Evolutionary conservation across 306 rosid genomes (phyloP), one percentile per base, ranked within the genome.

Genomic region (Phaseolus lunatus): DNA sequence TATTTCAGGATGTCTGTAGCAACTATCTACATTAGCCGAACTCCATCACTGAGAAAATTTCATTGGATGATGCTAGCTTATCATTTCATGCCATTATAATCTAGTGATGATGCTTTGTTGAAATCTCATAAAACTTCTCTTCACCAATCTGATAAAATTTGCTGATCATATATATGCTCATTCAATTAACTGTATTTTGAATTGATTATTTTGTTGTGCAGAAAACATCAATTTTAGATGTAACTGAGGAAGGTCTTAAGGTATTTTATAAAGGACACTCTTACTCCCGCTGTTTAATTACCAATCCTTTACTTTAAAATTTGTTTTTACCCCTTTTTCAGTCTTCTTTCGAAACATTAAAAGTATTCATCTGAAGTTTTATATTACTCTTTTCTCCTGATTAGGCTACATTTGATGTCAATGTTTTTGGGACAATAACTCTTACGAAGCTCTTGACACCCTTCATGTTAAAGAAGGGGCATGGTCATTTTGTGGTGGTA

Each of bases 401-500:
- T 81, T 74, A 92, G 97, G 86, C 88, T 77, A 95, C 93, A 43
- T 95, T 95, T 82, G 84, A 85, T 81, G 93, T 95, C 72, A 95
- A 95, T 88, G 97, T 95, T 79, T 45, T 95, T 68, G 98, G 98
- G 79, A 92, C 98, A 67, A 89, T 95, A 63, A 84, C 91, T 45
- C 98, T 92, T 26, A 95, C 98, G 23, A 88, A 75, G 82, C 86
- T 89, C 73, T 87, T 95, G 84, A 82, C 93, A 72, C 98, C 96
- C 83, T 89, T 75, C 88, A 92, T 95, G 97, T 82, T 95, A 86
- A 86, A 44, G 85, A 90, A 96, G 75, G 97, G 98, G 56, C 85
- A 75, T 59, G 98, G 98, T 71, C 97, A 91, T 84, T 95, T 92
- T 85, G 97, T 95, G 84, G 98, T 95, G 93, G 98, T 95, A 89